A percentile compares a stretch with the other conserved stretches of the same genome.
Evolutionary conservation across 106 monocot species (phyloP).

Genomic region (Allium cepa): DNA sequence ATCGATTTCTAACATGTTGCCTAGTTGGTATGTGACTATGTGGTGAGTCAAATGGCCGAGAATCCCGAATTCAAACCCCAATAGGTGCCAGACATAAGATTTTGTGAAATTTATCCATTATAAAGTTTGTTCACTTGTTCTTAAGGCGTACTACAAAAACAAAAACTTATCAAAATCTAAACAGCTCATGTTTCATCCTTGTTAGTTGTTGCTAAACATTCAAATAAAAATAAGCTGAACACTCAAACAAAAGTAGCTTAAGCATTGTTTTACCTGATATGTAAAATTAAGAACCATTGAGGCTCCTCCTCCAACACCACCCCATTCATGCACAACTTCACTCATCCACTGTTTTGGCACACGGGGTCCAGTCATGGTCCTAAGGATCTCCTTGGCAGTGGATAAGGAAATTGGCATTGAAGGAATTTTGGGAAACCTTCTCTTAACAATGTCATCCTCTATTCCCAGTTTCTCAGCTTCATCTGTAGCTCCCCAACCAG

Average conservation of each 20-base stretch:
- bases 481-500: constrained; percentile 55
- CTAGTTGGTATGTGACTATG: no score
- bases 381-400: constrained; percentile 43
- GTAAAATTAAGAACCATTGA: constrained; percentile 52
- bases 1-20: no score
- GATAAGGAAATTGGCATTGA: constrained; percentile 62
- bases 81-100: no score
- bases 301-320: constrained; percentile 37
- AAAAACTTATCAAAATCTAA: no score
- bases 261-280: constrained; percentile 38
- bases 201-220: no score
- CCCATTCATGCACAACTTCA: constrained; percentile 2
- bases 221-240: no score
- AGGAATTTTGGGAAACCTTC: constrained; percentile 67
- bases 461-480: constrained; percentile 30
- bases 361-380: constrained; percentile 39
- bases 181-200: no score
- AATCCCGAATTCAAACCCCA: no score
- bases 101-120: no score
- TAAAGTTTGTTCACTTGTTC: no score
- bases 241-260: not conserved
- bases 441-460: constrained; percentile 35
- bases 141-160: no score
- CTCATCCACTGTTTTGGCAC: constrained; percentile 48
- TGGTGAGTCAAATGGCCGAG: no score